A percentile compares a stretch with the other conserved stretches of the same genome.
phyloP scores from a whole-genome alignment of 1,139 yeast genomes.

The Groenewaldozyma auringiensis region DNA sequence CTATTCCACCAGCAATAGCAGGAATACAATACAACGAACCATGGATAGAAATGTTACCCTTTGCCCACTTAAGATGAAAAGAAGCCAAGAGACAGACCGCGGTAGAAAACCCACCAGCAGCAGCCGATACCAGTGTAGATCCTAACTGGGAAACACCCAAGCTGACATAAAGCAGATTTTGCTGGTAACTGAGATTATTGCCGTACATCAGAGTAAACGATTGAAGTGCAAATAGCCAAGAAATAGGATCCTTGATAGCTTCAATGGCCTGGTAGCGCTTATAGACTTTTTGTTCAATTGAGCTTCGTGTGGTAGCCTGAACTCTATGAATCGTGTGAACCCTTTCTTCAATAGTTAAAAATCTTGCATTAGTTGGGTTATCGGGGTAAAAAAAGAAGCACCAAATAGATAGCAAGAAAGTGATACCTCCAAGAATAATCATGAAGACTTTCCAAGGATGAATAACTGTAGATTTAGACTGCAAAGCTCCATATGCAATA shows the following conservation, averaged over 20 bases:
- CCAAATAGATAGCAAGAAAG: slow-evolving; percentile 31
- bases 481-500: slow-evolving; percentile 47
- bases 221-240: slow-evolving; percentile 39
- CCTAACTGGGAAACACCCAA: slow-evolving; percentile 40
- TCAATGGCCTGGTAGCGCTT: slow-evolving; percentile 40
- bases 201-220: slow-evolving; percentile 37
- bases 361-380: slow-evolving; percentile 38
- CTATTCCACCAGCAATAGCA: slow-evolving; percentile 41
- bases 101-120: slow-evolving; percentile 40
- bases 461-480: slow-evolving; percentile 27
- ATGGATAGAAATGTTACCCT: slow-evolving; percentile 27
- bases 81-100: slow-evolving; percentile 32
- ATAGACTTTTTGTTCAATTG: slow-evolving; percentile 41
- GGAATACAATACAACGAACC: slow-evolving; percentile 37
- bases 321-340: slow-evolving; percentile 42
- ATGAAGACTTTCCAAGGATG: slow-evolving; percentile 35
- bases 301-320: slow-evolving; percentile 34
- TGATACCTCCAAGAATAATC: slow-evolving; percentile 39
- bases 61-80: slow-evolving; percentile 18
- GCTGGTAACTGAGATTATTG: slow-evolving; percentile 42
- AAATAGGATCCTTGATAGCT: slow-evolving; percentile 41
- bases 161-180: slow-evolving; percentile 37
- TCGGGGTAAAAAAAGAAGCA: slow-evolving; percentile 37
- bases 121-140: slow-evolving; percentile 47
- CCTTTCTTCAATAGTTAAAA: slow-evolving; percentile 36